These are phyloP conservation scores for Neoarthrinium moseri DNA, from an alignment of 2,329 filamentous ascomycete genomes.

Conservation along the genomic window DNA sequence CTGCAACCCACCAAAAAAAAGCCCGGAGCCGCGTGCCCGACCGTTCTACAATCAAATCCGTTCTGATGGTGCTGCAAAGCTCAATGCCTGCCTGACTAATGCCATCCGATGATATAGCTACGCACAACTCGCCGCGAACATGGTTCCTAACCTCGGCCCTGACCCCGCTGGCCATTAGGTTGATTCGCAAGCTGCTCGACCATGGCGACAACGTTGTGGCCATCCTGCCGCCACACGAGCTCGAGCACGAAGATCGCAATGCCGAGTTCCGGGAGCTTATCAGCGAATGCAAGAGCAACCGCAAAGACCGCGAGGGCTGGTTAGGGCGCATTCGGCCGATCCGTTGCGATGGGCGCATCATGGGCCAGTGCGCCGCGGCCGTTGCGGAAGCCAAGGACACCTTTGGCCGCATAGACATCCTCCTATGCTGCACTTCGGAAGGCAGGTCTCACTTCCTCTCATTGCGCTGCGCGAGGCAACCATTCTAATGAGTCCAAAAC, in stretches of 20 bases:
- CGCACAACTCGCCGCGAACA: constrained; percentile 74
- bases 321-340: constrained; percentile 71
- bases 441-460: constrained; percentile 43
- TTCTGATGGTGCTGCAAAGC: constrained; percentile 12
- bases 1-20: not conserved
- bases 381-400: constrained; percentile 81
- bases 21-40: too few species aligned
- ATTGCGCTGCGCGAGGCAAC: not conserved
- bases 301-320: constrained; percentile 73
- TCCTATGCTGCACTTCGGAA: constrained; percentile 88
- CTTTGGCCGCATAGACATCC: constrained; percentile 85
- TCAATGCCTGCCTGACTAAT: constrained; percentile 28
- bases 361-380: constrained; percentile 77
- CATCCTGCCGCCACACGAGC: constrained; percentile 75
- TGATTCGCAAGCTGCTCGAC: constrained; percentile 78
- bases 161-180: constrained; percentile 78
- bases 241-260: constrained; percentile 73
- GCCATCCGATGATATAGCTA: constrained; percentile 41
- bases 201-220: constrained; percentile 91
- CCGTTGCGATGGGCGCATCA: constrained; percentile 59
- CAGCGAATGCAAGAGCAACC: constrained; percentile 61
- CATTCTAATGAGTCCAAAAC: constrained; percentile 12
- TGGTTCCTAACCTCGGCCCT: constrained; percentile 91
- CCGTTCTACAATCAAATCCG: not conserved
- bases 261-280: constrained; percentile 79